Evolutionary conservation across 495 filamentous ascomycete genomes (phyloP).

Genomic region (Tetracladium setigerum): DNA sequence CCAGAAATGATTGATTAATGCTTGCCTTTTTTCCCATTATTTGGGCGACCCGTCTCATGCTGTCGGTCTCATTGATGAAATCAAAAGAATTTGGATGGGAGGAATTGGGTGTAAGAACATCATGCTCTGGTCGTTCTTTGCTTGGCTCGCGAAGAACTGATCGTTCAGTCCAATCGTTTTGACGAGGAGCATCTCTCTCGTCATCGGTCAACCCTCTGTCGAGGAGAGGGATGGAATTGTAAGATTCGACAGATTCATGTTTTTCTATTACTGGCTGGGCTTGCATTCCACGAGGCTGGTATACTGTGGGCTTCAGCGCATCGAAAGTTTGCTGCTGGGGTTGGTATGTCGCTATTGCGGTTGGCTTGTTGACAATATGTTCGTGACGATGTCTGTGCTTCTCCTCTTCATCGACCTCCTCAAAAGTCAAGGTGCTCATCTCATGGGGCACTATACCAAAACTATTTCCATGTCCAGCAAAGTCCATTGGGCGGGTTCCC

Average conservation of each 20-base stretch:
- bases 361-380: constrained; percentile 27
- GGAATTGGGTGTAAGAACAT: constrained; percentile 23
- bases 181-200: neutral
- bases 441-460: constrained; percentile 16
- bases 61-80: constrained; percentile 49
- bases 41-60: constrained; percentile 41
- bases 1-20: constrained; percentile 50
- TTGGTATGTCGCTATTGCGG: constrained; percentile 4
- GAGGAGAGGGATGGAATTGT: constrained; percentile 69
- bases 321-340: constrained; percentile 9
- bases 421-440: constrained; percentile 12
- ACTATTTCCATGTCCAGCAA: constrained; percentile 7
- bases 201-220: constrained; percentile 63
- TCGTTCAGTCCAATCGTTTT: constrained; percentile 15
- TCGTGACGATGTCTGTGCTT: constrained; percentile 39
- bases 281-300: constrained; percentile 15
- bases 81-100: constrained; percentile 36
- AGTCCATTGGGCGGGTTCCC: neutral
- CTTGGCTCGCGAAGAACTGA: constrained; percentile 21
- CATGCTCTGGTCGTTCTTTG: constrained; percentile 5
- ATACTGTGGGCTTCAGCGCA: constrained; percentile 18
- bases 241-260: constrained; percentile 38
- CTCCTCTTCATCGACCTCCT: constrained; percentile 28
- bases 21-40: constrained; percentile 32
- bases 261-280: neutral